Base-by-base conservation (phyloP, 2,329 filamentous ascomycete genomes). In the Colletotrichum filicis region DNA sequence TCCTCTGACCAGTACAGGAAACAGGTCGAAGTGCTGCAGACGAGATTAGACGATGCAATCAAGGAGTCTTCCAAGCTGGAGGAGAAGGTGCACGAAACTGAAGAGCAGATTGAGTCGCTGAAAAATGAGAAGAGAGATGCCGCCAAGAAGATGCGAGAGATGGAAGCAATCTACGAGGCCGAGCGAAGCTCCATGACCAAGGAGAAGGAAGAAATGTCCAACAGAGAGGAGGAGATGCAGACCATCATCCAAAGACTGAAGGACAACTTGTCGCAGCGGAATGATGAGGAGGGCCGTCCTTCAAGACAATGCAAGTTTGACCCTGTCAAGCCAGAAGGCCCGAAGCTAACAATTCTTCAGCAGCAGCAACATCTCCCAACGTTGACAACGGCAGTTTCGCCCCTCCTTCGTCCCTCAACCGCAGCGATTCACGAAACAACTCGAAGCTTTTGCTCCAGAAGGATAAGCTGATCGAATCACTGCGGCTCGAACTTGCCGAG, bases 401-500 rank as follows among this genome's bases (percentile, higher is more conserved):
- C 9, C 95, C 95, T 16, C 93, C 95, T 1, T 93, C 93, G 19
- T 95, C 94, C 4, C 84, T 97, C 66, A 92, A 96, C 78, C 93
- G 95, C 76, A 97, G 94, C 87, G 94, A 97, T 78, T 97, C 95
- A 42, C 90, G 93, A 75, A 97, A 94, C 81, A 96, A 93, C 83
- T 97, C 95, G 16, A 97, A 96, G 82, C 87, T 98, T 65, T 89
- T 98, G 63, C 88, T 97, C 77, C 95, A 98, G 82, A 99, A 98
- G 82, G 97, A 99, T 84, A 97, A 97, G 84, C 87, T 98, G 72
- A 98, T 99, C 77, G 96, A 98, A 82, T 95, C 93, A 12, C 87
- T 99, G 74, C 91, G 96, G 69, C 89, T 98, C 30, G 97, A 99
- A 82, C 89, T 99, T 61, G 96, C 97, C 56, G 97, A 98, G 82